phyloP scores from a whole-genome alignment of 2,329 filamentous ascomycete genomes.

The Cordyceps pruinosa region DNA sequence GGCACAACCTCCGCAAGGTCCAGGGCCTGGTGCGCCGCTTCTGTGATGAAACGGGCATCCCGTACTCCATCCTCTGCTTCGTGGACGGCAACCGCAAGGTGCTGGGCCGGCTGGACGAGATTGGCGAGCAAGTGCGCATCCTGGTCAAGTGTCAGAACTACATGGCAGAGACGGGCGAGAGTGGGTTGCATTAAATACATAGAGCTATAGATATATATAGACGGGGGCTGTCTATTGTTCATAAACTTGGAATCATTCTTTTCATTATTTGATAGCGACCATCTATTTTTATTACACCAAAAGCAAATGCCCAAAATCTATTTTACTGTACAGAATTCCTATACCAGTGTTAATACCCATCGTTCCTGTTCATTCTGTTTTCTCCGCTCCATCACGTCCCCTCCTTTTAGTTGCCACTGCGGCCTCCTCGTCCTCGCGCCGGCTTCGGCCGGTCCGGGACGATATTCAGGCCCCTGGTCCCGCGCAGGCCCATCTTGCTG shows the following conservation, averaged over 20 bases:
- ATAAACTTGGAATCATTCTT: not conserved
- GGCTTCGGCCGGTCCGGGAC: slow-evolving; percentile 35
- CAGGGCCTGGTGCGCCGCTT: slow-evolving; percentile 57
- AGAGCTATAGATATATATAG: not conserved
- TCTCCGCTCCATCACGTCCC: not conserved
- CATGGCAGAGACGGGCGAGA: slow-evolving; percentile 42
- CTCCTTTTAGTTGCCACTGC: slow-evolving; percentile 16
- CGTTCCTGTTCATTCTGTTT: too few relatives aligned
- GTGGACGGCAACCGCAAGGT: slow-evolving; percentile 54
- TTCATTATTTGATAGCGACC: not conserved
- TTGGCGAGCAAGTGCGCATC: slow-evolving; percentile 54
- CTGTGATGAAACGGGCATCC: slow-evolving; percentile 56
- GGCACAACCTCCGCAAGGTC: slow-evolving; percentile 58
- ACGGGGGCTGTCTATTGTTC: not conserved
- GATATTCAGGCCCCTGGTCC: slow-evolving; percentile 40
- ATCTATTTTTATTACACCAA: not conserved
- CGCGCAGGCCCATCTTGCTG: slow-evolving; percentile 52
- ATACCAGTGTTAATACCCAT: not conserved
- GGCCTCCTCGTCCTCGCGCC: slow-evolving; percentile 16
- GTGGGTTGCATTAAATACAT: slow-evolving; percentile 27
- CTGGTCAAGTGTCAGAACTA: slow-evolving; percentile 50
- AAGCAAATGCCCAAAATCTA: not conserved
- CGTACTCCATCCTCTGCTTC: slow-evolving; percentile 56
- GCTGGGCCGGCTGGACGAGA: slow-evolving; percentile 43
- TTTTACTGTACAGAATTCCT: not conserved